Base-by-base conservation (phyloP, 306 rosid genomes). In the Canavalia ensiformis region DNA sequence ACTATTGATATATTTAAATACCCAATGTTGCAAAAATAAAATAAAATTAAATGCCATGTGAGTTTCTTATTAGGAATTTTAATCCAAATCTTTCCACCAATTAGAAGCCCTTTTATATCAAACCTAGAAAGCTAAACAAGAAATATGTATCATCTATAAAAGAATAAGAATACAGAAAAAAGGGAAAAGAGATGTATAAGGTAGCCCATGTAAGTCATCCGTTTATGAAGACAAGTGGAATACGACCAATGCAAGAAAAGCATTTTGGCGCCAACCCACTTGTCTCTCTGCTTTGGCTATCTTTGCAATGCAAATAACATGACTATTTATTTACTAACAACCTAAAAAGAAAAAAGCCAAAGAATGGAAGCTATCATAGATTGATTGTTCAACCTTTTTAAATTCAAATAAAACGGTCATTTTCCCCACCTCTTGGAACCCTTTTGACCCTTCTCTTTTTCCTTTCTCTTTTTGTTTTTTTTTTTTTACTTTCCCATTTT, bases 321-420 rank as follows among this genome's bases (percentile, higher is more conserved):
- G 55, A 0, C 63, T 60, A 68, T 65, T 82, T 46, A 47, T 66
- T 49, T 30, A 39, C 68, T 51, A 74, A 70, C 68, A 64, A 76
- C 41, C 80, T 79, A 80, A 75, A 83, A 81, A 76, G 41, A 34
- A 68, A 30, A 67, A 68, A 46, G 82, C 25, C 76, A 73, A 68
- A 63, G 70, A 33, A 31, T 30, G 37, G 59, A 83, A 86, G 82
- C 69, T 72, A 82, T 86, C 70, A 76, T 79, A 34, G 76, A 79
- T 4, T 83, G 56, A 73, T 57, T 75, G 37, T 2, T 69, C 37
- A 64, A 79, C 74, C 85, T 84, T 92, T 45, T 86, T 4, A 80
- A 88, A 86, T 88, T 88, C 89, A 87, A 90, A 85, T 78, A 72
- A 68, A 91, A 91, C 96, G 96, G 96, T 80, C 83, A 65, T 46